Conservation (phyloP, 352 stramenopile species). For the Phytophthora macrochlamydospora region DNA sequence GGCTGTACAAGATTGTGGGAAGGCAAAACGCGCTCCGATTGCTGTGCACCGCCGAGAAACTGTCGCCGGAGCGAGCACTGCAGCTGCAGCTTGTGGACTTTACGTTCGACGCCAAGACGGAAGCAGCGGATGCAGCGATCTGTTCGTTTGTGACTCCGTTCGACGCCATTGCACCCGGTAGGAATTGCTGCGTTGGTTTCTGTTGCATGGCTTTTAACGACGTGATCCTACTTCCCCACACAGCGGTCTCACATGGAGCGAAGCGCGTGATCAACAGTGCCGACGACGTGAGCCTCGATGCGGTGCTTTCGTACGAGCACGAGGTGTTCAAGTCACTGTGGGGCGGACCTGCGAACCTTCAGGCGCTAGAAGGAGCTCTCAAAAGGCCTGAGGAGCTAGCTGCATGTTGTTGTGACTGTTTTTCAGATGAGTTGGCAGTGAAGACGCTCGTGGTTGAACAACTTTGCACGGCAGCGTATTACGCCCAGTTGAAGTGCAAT, state of each 20-base stretch:
- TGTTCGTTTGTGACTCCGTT: slow-evolving; percentile 57
- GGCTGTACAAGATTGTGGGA: slow-evolving; percentile 81
- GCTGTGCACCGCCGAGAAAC: slow-evolving; percentile 70
- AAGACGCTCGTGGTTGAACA: not conserved
- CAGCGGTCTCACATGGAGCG: slow-evolving; percentile 67
- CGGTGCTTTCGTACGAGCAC: slow-evolving; percentile 63
- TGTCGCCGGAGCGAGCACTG: slow-evolving; percentile 49
- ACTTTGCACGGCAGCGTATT: not conserved
- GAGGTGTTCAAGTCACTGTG: slow-evolving; percentile 66
- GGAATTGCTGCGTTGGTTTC: not conserved
- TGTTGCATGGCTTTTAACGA: not conserved
- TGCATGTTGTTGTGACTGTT: slow-evolving; percentile 1
- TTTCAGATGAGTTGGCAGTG: not conserved
- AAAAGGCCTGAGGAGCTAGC: slow-evolving; percentile 27
- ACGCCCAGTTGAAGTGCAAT: not conserved
- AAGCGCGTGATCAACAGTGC: slow-evolving; percentile 70
- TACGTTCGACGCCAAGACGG: slow-evolving; percentile 45
- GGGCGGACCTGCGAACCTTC: slow-evolving; percentile 71
- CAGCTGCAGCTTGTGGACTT: slow-evolving; percentile 74
- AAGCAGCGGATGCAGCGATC: slow-evolving; percentile 33
- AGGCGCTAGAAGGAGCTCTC: slow-evolving; percentile 52
- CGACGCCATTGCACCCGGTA: slow-evolving; percentile 52
- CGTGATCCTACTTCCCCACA: not conserved
- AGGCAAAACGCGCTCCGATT: slow-evolving; percentile 72
- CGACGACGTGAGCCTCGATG: slow-evolving; percentile 67